A percentile compares a stretch with the other conserved stretches of the same genome.
These are phyloP conservation scores for Prosopis cineraria DNA, from an alignment of 306 rosid genomes.

Conservation along the genomic window DNA sequence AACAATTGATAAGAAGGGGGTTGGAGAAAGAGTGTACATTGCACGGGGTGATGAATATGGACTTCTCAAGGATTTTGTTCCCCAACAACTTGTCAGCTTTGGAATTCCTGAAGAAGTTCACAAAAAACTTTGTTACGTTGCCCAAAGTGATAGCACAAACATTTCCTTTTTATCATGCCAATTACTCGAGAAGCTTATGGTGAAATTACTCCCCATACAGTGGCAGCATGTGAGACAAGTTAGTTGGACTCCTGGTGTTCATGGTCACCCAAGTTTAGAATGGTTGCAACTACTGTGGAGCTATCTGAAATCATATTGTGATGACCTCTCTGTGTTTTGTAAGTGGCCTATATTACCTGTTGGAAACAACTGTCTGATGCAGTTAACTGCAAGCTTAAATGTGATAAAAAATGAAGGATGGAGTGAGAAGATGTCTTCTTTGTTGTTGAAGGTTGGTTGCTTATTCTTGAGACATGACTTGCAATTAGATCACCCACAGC, in stretches of 20 bases:
- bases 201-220: conserved; percentile 83
- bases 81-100: conserved; percentile 70
- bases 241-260: conserved; percentile 78
- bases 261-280: conserved; percentile 90
- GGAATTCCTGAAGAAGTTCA: conserved; percentile 72
- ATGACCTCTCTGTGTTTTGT: conserved; percentile 75
- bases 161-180: conserved; percentile 80
- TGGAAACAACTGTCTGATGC: conserved; percentile 68
- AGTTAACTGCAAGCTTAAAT: conserved; percentile 67
- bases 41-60: conserved; percentile 85
- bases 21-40: conserved; percentile 86
- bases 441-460: conserved; percentile 84
- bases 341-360: conserved; percentile 96
- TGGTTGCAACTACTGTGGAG: conserved; percentile 92
- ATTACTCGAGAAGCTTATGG: conserved; percentile 86
- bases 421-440: conserved; percentile 94
- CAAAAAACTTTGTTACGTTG: conserved; percentile 72
- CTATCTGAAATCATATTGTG: conserved; percentile 80
- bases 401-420: conserved; percentile 92
- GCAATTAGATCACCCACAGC: conserved; percentile 78
- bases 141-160: conserved; percentile 67
- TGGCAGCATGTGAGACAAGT: conserved; percentile 88
- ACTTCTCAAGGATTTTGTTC: conserved; percentile 86
- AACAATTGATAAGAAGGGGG: conserved; percentile 68
- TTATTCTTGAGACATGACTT: conserved; percentile 74